Conservation (phyloP, 2,329 filamentous ascomycete genomes). For the Talaromyces piceae region DNA sequence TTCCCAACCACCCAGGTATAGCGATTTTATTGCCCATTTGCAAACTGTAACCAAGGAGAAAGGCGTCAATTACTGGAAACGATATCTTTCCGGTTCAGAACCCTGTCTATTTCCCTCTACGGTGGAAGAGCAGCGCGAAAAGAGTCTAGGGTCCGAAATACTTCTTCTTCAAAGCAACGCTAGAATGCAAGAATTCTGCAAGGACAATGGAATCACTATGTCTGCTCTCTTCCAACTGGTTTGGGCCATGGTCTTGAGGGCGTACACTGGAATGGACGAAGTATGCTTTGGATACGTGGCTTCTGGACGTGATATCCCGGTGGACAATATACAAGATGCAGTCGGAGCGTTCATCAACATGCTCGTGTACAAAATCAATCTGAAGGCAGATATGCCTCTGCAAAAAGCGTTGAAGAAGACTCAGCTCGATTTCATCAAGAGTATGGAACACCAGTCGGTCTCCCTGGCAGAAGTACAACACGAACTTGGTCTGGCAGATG, state of each 20-base stretch:
- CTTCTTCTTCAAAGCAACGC: conserved; percentile 16
- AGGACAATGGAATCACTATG: conserved; percentile 14
- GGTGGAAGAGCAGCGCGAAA: conserved; percentile 9
- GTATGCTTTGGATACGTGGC: conserved; percentile 40
- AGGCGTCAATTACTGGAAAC: conserved; percentile 40
- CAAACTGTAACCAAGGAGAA: conserved; percentile 21
- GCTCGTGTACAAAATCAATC: conserved; percentile 18
- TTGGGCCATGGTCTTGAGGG: conserved; percentile 39
- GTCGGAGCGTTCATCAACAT: conserved; percentile 23
- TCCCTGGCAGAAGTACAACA: conserved; percentile 19
- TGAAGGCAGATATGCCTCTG: conserved; percentile 20
- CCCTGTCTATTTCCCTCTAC: conserved; percentile 40
- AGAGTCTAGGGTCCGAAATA: conserved; percentile 12
- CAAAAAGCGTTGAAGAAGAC: conserved; percentile 16
- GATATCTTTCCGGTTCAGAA: conserved; percentile 37
- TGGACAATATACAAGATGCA: conserved; percentile 29
- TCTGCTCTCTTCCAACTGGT: conserved; percentile 31
- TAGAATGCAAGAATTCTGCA: conserved; percentile 19
- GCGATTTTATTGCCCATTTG: conserved; percentile 17
- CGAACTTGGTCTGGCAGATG: conserved; percentile 19
- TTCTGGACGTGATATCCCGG: conserved; percentile 28
- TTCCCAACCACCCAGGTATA: conserved; percentile 4
- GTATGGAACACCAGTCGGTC: conserved; percentile 15
- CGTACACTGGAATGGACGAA: conserved; percentile 38
- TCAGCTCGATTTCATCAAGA: conserved; percentile 16